A percentile compares a stretch with the other conserved stretches of the same genome.
Evolutionary conservation across 2,329 filamentous ascomycete species (phyloP).

Genomic region (Purpureocillium takamizusanense): DNA sequence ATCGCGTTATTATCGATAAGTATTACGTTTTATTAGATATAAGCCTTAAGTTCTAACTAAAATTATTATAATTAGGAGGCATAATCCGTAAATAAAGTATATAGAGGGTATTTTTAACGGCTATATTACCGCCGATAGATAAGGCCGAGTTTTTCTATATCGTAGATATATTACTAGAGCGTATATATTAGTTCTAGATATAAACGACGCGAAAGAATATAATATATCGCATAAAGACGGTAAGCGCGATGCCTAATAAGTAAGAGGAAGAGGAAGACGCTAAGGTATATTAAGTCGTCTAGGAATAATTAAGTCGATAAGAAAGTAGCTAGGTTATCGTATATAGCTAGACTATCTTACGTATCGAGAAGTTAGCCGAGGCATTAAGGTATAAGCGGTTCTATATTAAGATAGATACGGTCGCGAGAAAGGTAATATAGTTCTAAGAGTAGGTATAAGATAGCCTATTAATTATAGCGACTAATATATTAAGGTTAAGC

Average conservation of each 20-base stretch:
- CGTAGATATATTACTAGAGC: not conserved
- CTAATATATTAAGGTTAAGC: slow-evolving; percentile 3
- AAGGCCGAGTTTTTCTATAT: not conserved
- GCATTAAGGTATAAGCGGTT: too few species aligned
- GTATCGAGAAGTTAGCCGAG: too few species aligned
- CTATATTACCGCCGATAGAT: slow-evolving; percentile 3
- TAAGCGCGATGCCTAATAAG: not conserved
- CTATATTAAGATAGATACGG: not conserved
- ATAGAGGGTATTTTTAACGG: slow-evolving; percentile 6
- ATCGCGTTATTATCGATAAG: slow-evolving; percentile 5
- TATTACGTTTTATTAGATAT: slow-evolving; percentile 5
- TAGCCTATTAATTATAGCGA: not conserved
- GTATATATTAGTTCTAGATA: not conserved
- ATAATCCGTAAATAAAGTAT: slow-evolving; percentile 1
- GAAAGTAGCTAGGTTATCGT: too few species aligned
- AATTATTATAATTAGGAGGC: not conserved
- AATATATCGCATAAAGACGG: not conserved
- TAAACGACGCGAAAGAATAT: slow-evolving; percentile 1
- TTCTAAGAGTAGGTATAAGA: not conserved
- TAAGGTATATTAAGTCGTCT: too few species aligned
- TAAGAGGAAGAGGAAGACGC: not conserved
- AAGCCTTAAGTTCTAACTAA: not conserved
- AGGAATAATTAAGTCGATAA: too few species aligned
- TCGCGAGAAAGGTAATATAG: not conserved
- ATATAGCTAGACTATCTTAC: too few species aligned